These are phyloP conservation scores for Pythium pyrilobum DNA, from an alignment of 352 stramenopile genomes.

Conservation along the genomic window DNA sequence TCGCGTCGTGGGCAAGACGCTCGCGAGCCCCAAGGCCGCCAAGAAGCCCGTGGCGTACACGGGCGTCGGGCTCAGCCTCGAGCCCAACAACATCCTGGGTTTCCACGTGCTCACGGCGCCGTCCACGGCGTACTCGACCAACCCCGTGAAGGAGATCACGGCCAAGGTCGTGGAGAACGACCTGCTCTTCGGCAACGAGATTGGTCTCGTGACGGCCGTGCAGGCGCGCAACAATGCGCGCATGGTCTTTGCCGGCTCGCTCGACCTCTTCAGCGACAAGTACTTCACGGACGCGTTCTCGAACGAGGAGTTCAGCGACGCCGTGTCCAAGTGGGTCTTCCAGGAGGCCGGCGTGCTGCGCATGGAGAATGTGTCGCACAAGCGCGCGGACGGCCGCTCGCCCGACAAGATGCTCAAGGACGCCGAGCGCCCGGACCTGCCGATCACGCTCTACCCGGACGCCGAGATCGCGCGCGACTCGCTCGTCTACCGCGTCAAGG, in stretches of 20 bases:
- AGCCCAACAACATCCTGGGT: constrained; percentile 77
- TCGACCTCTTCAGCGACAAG: constrained; percentile 87
- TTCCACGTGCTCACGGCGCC: constrained; percentile 80
- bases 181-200: constrained; percentile 66
- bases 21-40: constrained; percentile 24
- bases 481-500: constrained; percentile 92
- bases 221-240: constrained; percentile 91
- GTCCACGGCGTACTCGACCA: constrained; percentile 76
- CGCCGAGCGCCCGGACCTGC: constrained; percentile 78
- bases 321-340: constrained; percentile 82
- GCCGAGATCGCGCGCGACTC: constrained; percentile 78
- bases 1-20: constrained; percentile 45
- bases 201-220: constrained; percentile 78
- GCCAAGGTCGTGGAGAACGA: constrained; percentile 52
- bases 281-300: constrained; percentile 68
- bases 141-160: constrained; percentile 69
- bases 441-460: constrained; percentile 89
- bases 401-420: constrained; percentile 90
- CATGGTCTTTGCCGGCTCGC: constrained; percentile 80
- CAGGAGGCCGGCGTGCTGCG: constrained; percentile 84
- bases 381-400: constrained; percentile 69
- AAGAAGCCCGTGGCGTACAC: constrained; percentile 74
- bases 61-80: constrained; percentile 78
- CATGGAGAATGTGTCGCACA: constrained; percentile 84
- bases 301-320: constrained; percentile 73